These are phyloP conservation scores for Lenwebbia sp. DNA, from an alignment of 345 rosid genomes.

Conservation along the genomic window DNA sequence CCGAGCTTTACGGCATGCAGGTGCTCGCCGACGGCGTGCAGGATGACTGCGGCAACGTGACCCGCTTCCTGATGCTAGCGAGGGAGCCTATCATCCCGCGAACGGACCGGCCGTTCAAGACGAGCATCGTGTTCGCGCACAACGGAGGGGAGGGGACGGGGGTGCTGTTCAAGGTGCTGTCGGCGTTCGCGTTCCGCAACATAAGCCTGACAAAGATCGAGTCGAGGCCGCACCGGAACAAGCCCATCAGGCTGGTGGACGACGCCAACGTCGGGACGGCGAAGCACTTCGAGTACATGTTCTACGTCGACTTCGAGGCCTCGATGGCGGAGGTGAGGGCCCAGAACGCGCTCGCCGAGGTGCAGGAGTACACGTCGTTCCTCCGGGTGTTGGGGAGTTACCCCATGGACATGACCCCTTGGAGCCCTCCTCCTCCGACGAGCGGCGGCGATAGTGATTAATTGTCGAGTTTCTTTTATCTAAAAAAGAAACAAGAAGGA, in stretches of 20 bases:
- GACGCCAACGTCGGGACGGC: constrained; percentile 74
- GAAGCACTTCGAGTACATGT: constrained; percentile 86
- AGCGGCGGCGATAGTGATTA: neutral
- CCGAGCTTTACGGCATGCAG: constrained; percentile 73
- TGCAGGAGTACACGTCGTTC: constrained; percentile 98
- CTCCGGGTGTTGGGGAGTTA: constrained; percentile 93
- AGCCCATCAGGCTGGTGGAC: constrained; percentile 68
- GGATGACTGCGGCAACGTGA: constrained; percentile 85
- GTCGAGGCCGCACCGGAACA: constrained; percentile 80
- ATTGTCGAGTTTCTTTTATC: neutral
- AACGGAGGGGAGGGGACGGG: constrained; percentile 90
- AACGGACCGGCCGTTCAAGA: constrained; percentile 89
- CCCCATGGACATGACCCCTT: constrained; percentile 99
- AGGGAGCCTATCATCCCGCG: constrained; percentile 96
- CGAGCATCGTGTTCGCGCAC: constrained; percentile 95
- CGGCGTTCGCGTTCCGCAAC: constrained; percentile 90
- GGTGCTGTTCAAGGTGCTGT: constrained; percentile 81
- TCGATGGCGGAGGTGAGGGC: constrained; percentile 93
- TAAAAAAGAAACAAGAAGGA: neutral
- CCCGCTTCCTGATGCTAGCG: constrained; percentile 90
- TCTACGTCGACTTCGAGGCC: constrained; percentile 91
- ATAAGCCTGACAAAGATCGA: constrained; percentile 88
- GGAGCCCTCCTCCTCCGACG: constrained; percentile 41
- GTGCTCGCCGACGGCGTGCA: constrained; percentile 81
- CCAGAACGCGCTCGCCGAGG: constrained; percentile 93